Base-by-base conservation (phyloP, 1,284 basidiomycete species). In the Ceratobasidium sp. region DNA sequence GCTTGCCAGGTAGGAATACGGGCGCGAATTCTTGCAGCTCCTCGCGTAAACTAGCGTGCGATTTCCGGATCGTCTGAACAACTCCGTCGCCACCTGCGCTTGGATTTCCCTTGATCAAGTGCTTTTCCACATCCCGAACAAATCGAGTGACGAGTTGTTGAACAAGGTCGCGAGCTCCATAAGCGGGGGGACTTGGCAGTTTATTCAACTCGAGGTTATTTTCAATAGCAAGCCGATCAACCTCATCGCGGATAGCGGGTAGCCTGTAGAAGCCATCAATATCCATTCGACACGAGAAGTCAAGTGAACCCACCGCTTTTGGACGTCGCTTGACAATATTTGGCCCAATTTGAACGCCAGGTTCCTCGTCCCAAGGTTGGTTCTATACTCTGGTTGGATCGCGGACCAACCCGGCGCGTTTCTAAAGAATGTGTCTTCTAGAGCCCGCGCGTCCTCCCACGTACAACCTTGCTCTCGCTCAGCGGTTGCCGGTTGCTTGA, bases 401-500 rank as follows among this genome's bases (percentile, higher is more conserved):
- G 78, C 79, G 24, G 78, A 83, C 90, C 90, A 91, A 0, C 89
- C 89, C 0, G 79, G 8, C 0, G 82, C 87, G 0, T 75, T 80
- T 13, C 83, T 79, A 77, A 91, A 91, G 76, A 86, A 90, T 0
- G 81, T 74, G 0, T 78, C 65, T 19, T 87, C 86, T 0, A 81
- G 79, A 4, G 75, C 76, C 54, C 88, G 84, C 0, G 86, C 83
- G 19, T 83, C 83, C 0, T 79, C 69, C 7, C 81, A 79, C 0
- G 84, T 81, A 4, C 86, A 80, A 0, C 81, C 80, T 8, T 79
- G 77, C 11, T 79, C 77, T 0, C 90, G 85, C 75, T 89, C 86
- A 1, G 80, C 83, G 76, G 90, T 89, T 73, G 89, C 85, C 0
- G 88, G 87, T n/a, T 90, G 86, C 46, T 88, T 87, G 46, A 89